Percentiles rank a stretch among this genome's conserved stretches.
These are phyloP conservation scores for Capsicum rhomboideum DNA, from an alignment of 257 asterid species.

Conservation along the genomic window DNA sequence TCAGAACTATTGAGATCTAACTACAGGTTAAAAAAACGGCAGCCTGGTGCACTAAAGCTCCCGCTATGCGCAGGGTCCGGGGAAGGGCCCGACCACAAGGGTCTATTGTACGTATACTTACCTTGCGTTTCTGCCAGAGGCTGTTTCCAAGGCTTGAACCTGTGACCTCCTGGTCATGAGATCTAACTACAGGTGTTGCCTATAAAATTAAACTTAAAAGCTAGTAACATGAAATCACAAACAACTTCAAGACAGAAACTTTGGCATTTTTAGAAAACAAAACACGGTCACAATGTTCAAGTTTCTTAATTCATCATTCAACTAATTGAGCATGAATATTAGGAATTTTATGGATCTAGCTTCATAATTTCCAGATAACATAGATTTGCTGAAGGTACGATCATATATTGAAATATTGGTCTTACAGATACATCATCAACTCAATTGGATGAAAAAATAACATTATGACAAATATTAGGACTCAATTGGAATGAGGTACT, in stretches of 20 bases:
- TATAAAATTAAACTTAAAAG: background rate
- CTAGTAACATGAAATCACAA: background rate
- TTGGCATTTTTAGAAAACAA: background rate
- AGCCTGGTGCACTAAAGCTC: too few species aligned
- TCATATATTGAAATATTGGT: background rate
- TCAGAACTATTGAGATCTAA: background rate
- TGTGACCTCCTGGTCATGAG: too few species aligned
- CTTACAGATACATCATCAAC: background rate
- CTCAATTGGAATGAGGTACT: background rate
- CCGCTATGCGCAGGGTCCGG: too few species aligned
- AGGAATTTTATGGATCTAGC: background rate
- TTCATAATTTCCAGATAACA: background rate
- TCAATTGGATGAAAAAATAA: background rate
- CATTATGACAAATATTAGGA: background rate
- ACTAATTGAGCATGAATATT: background rate
- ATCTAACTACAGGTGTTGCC: background rate
- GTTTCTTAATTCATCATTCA: background rate
- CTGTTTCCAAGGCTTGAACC: too few species aligned
- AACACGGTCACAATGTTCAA: background rate
- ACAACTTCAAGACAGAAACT: background rate
- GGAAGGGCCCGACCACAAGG: too few species aligned
- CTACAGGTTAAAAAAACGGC: too few species aligned
- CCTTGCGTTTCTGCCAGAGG: too few species aligned
- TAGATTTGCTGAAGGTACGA: background rate
- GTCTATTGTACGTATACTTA: too few species aligned